Evolutionary conservation across 2,329 filamentous ascomycete genomes (phyloP).

Genomic region (Stenocarpella maydis): DNA sequence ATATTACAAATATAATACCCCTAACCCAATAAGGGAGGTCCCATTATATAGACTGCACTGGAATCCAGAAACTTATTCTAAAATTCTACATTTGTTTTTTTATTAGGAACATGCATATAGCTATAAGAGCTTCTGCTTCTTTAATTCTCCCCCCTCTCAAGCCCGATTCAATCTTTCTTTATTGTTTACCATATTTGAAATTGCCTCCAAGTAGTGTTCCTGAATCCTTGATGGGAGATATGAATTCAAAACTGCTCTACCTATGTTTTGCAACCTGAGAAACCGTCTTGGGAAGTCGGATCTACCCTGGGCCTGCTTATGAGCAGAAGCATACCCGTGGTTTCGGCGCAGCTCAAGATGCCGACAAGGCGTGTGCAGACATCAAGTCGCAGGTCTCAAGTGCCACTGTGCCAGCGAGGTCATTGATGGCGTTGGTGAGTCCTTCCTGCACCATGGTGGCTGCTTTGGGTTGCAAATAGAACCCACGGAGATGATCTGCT

Average conservation of each 20-base stretch:
- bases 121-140: no score
- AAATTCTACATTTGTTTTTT: no score
- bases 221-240: neutral
- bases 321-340: neutral
- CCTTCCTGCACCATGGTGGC: slow-evolving; percentile 40
- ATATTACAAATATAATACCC: no score
- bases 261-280: neutral
- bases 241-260: neutral
- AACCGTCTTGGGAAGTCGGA: neutral
- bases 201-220: neutral
- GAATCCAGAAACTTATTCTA: no score
- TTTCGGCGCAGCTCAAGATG: neutral
- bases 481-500: neutral
- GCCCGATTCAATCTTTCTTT: no score
- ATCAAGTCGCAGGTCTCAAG: slow-evolving; percentile 13
- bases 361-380: neutral
- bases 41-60: no score
- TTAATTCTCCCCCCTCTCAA: no score
- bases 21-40: no score
- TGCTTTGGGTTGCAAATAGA: no score
- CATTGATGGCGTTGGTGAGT: neutral
- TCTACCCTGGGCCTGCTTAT: neutral
- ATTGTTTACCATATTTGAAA: neutral
- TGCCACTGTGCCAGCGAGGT: neutral
- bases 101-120: no score